Evolutionary conservation across 2,329 filamentous ascomycete genomes (phyloP), one percentile per base, ranked within the genome.

Genomic region (Monosporascus sp.): DNA sequence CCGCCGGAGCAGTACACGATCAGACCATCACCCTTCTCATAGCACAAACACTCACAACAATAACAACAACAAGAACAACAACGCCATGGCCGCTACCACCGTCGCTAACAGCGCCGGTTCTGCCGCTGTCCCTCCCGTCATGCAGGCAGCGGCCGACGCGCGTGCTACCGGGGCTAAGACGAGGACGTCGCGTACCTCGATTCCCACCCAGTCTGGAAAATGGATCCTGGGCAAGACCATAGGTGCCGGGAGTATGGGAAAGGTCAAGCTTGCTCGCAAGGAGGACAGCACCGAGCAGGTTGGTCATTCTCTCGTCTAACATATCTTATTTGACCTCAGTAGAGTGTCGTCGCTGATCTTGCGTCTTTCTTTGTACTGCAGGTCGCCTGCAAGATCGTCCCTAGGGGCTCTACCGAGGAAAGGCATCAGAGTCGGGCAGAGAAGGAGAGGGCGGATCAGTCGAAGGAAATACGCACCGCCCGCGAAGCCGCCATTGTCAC

Each of bases 321-420:
- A 9, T 50, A 5, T 44, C 51, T 39, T 54, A 24, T 39, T 51
- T 24, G 17, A n/a, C 43, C 39, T 48, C 31, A 35, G 31, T 35
- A 11, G 5, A 35, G 31, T 35, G 31, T 54, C n/a, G 27, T 22
- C 51, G 54, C 27, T 48, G 50, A 25, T 39, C 35, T 45, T 44
- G 41, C 22, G 17, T 44, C 41, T 20, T 20, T 44, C 17, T 39
- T 9, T 37, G 14, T 46, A 35, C 37, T n/a, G 17, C 65, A 94
- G 90, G 92, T 96, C 57, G 94, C 94, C 37, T 91, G 96, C 70
- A 99, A 99, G 74, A 97, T 99, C 62, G 91, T 99, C 45, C 93
- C 94, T 22, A 83, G 94, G 64, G 89, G 90, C 60, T 92, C 90
- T 48, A 88, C 88, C 56, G 92, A 96, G 68, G 92, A 97, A 62